Evolutionary conservation across 305 asterid genomes (phyloP), one percentile per base, ranked within the genome.

Genomic region (Fraxinus ornus): DNA sequence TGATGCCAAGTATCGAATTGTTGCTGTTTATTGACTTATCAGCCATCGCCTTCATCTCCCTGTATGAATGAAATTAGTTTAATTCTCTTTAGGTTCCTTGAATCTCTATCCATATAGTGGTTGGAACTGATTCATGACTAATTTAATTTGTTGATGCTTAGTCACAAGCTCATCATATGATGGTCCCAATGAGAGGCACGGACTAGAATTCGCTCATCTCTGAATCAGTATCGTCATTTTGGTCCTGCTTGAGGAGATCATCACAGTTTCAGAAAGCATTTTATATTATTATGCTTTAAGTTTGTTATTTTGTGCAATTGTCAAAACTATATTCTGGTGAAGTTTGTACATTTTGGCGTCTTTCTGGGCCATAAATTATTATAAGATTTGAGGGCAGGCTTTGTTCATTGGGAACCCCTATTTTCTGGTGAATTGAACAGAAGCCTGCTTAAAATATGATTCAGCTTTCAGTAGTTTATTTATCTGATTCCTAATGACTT

Each of bases 141-240:
- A 36, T 77, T 49, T 81, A 75, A 47, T 73, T 85, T 47, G 30
- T 49, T 64, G 78, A 55, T 81, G 74, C 82, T 49, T 82, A 87
- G 92, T 84, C 84, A 79, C 93, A 86, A 84, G 87, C 83, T 77
- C 92, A 88, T 79, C 91, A 91, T 81, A 87, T 91, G 93, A 87
- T 90, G 89, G 87, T 89, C 72, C 92, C 86, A 55, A 91, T 89
- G 95, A 92, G 76, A 79, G 90, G 96, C 83, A 80, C 86, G 85
- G 96, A 91, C 9, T 91, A 88, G 87, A 81, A 36, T 55, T 39
- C 9, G 80, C 83, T 32, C 28, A 2, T 75, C 74, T 80, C 39
- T 10, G 79, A 70, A 55, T 83, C 85, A 75, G 39, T 22, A 55
- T 60, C 81, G 13, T 78, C 49, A 62, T 83, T 76, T 30, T 76